These are phyloP conservation scores for Coprinopsis strossmayeri DNA, from an alignment of 768 basidiomycete species.

Conservation along the genomic window DNA sequence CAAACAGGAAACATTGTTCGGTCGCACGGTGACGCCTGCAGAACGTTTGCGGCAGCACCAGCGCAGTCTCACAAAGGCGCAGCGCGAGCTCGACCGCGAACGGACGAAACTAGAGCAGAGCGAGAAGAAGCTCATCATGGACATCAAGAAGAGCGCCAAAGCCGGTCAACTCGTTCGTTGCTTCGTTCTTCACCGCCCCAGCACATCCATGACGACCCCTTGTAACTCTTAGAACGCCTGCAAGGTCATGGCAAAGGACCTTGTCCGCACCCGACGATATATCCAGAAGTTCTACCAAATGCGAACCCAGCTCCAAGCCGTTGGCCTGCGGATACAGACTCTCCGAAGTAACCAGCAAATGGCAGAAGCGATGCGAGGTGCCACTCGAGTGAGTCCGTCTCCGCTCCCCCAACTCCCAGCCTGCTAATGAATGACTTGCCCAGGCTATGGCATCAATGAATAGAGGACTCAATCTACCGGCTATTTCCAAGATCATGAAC, in stretches of 20 bases:
- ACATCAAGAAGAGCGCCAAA: constrained; percentile 97
- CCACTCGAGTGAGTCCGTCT: constrained; percentile 73
- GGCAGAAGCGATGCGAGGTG: constrained; percentile 99
- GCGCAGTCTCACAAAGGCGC: constrained; percentile 91
- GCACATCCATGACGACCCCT: constrained; percentile 4
- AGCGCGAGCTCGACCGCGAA: constrained; percentile 96
- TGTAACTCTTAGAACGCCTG: constrained; percentile 77
- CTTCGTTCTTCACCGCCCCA: neutral
- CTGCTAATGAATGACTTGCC: constrained; percentile 4
- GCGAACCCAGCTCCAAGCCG: constrained; percentile 96
- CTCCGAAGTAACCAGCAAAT: constrained; percentile 97
- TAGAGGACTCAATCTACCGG: constrained; percentile 88
- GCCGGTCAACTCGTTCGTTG: constrained; percentile 81
- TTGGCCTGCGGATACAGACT: constrained; percentile 92
- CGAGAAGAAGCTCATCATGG: constrained; percentile 93
- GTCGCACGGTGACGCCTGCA: constrained; percentile 89
- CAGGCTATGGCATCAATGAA: constrained; percentile 99
- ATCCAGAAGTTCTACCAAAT: constrained; percentile 98
- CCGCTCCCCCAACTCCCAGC: neutral
- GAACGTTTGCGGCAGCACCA: constrained; percentile 97
- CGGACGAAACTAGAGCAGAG: constrained; percentile 88
- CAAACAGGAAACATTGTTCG: constrained; percentile 96
- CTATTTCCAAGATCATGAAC: constrained; percentile 93
- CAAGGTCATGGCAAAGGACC: constrained; percentile 99
- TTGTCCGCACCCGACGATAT: constrained; percentile 92